Percentiles rank a stretch among this genome's conserved stretches.
These are phyloP conservation scores for Hyphopichia buzzinii DNA, from an alignment of 1,139 yeast species.

Conservation along the genomic window DNA sequence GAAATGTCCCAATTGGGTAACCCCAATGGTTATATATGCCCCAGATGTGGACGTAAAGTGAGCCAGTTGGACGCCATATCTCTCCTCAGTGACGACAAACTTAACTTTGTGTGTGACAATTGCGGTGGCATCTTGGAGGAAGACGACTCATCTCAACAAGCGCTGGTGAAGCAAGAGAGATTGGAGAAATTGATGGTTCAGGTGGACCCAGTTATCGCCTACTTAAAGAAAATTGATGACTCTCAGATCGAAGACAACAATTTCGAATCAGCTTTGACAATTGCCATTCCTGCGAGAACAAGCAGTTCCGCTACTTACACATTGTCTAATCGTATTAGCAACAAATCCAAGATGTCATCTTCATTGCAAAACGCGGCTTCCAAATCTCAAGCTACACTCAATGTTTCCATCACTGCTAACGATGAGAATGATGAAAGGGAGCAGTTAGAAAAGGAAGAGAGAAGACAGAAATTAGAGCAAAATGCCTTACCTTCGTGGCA, in stretches of 20 bases:
- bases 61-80: conserved; percentile 88
- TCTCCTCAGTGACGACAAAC: conserved; percentile 71
- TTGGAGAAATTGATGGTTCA: conserved; percentile 84
- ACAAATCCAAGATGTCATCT: conserved; percentile 29
- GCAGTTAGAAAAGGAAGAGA: conserved; percentile 64
- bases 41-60: conserved; percentile 76
- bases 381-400: conserved; percentile 69
- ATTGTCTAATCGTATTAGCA: conserved; percentile 33
- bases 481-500: conserved; percentile 98
- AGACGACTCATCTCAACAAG: conserved; percentile 85
- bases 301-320: conserved; percentile 62
- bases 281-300: conserved; percentile 83
- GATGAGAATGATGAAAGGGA: conserved; percentile 76
- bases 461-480: conserved; percentile 74
- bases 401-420: conserved; percentile 88
- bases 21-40: conserved; percentile 93
- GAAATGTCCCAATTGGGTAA: conserved; percentile 80
- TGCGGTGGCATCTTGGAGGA: conserved; percentile 78
- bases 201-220: conserved; percentile 82
- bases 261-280: conserved; percentile 75
- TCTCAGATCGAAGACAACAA: conserved; percentile 82
- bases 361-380: conserved; percentile 38
- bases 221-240: conserved; percentile 83
- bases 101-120: conserved; percentile 79
- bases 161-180: conserved; percentile 76